phyloP scores from a whole-genome alignment of 176 grass and related monocot species.

The Tillandsia fasciculata region DNA sequence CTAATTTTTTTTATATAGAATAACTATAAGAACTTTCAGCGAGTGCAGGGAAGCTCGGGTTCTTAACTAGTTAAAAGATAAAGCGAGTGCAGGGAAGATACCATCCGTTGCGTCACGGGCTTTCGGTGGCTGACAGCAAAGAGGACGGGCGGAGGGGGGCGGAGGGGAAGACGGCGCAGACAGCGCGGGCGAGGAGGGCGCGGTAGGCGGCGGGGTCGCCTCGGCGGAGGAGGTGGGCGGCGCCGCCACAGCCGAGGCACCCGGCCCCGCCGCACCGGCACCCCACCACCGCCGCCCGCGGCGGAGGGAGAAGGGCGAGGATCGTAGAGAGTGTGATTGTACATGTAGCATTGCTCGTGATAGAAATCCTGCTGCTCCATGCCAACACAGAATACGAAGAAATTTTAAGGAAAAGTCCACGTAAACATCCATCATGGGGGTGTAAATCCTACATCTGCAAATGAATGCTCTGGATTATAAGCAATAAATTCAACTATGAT shows the following conservation, averaged over 20 bases:
- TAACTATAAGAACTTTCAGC: too few relatives aligned
- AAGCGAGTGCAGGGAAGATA: neutral
- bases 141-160: constrained; percentile 3
- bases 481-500: too few relatives aligned
- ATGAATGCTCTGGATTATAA: too few relatives aligned
- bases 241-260: constrained; percentile 16
- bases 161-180: constrained; percentile 5
- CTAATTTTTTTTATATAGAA: too few relatives aligned
- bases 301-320: constrained; percentile 23
- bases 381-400: too few relatives aligned
- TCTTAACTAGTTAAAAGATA: neutral
- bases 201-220: constrained; percentile 21
- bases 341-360: neutral
- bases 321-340: neutral
- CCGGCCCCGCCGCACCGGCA: constrained; percentile 1
- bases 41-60: too few relatives aligned
- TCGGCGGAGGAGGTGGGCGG: constrained; percentile 10
- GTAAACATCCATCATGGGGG: too few relatives aligned
- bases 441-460: too few relatives aligned
- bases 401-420: too few relatives aligned
- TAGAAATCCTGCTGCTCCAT: too few relatives aligned
- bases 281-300: neutral
- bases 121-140: neutral
- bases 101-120: constrained; percentile 15
- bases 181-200: constrained; percentile 12